Base-by-base conservation (phyloP, 1,139 yeast species). In the Magnusiomyces sp. region DNA sequence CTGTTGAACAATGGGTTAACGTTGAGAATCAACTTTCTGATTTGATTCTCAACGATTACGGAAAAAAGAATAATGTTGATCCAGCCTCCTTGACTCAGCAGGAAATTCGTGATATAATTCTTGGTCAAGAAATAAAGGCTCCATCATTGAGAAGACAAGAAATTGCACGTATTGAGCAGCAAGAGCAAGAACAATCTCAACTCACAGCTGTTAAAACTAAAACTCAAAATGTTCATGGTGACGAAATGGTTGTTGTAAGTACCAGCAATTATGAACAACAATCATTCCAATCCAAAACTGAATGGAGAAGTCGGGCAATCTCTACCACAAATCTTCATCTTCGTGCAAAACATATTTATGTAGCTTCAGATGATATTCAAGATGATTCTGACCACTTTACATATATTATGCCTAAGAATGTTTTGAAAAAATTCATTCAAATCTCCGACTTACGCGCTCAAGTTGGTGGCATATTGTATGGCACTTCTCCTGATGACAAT, bases 141-240 rank as follows among this genome's bases (percentile, higher is more conserved):
- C 96, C 97, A 7, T 86, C 96, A 0, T 82, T 80, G 20, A 79
- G 83, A 59, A 76, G 97, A 58, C 87, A 81, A 63, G 87, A 83
- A 60, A 77, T 87, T 65, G 82, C 92, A 0, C 92, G 85, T 50
- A 74, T 88, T 50, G 96, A 88, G 55, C 78, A 77, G 11, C 73
- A 77, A 23, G 71, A 72, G 47, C 67, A 66, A 39, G 74, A 70
- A 31, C 65, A 64, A 17, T 65, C 64, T 7, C 79, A 77, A 56
- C 68, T 82, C 34, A 81, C 94, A 0, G 95, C 96, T 0, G 74
- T 85, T 60, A 90, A 88, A 59, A 81, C 95, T 0, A 82, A 82
- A 50, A 86, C 95, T 0, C 81, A 83, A 29, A 94, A 89, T 62
- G 95, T 88, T 2, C 97, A 90, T 61, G 99, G 99, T 38, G 98